Conservation (phyloP, 495 filamentous ascomycete species). For the Tuber melanosporum region DNA sequence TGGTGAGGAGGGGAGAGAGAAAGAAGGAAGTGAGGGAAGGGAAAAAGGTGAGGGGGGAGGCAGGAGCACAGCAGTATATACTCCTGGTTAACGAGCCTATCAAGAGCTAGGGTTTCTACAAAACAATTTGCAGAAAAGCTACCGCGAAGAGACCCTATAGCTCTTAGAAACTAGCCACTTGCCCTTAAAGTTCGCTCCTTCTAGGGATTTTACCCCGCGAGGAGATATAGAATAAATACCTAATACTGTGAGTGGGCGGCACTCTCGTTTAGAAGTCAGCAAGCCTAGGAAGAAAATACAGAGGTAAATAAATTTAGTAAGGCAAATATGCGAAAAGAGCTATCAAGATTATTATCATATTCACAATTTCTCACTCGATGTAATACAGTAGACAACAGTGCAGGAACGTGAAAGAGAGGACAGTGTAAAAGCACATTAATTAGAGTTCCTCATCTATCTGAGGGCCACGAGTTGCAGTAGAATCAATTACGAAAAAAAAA, state of each 20-base stretch:
- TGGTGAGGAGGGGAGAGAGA: neutral
- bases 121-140: neutral
- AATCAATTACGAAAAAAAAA: neutral
- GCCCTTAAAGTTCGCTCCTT: neutral
- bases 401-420: neutral
- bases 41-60: no score
- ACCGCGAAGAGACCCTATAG: neutral
- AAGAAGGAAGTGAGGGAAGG: neutral
- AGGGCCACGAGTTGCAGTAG: neutral
- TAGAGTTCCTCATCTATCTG: neutral
- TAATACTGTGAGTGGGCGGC: accelerated
- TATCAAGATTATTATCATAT: neutral
- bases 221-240: neutral
- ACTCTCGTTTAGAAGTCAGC: neutral
- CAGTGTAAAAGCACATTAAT: neutral
- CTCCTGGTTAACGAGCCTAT: neutral
- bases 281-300: neutral
- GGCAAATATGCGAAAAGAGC: neutral
- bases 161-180: neutral
- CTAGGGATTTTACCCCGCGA: neutral
- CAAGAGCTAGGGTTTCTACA: neutral
- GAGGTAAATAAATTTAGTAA: neutral
- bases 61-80: accelerated
- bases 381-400: neutral
- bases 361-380: neutral